Percentiles rank a stretch among this genome's conserved stretches.
These are phyloP conservation scores for Collybia mongolica DNA, from an alignment of 768 basidiomycete genomes.

Conservation along the genomic window DNA sequence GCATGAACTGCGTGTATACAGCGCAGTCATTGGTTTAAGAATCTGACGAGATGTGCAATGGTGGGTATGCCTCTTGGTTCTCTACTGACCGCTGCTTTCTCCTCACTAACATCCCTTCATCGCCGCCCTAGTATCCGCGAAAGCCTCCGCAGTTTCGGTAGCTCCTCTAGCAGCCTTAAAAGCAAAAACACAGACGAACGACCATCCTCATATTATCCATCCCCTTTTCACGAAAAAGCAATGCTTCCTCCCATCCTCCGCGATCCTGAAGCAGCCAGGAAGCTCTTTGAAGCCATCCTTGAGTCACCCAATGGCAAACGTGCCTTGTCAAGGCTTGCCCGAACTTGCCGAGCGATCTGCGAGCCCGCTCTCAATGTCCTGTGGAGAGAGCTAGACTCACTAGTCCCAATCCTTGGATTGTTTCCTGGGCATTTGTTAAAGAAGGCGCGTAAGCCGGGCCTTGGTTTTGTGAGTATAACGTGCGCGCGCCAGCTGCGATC, in stretches of 20 bases:
- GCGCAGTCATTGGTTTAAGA: constrained; percentile 38
- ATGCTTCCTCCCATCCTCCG: constrained; percentile 56
- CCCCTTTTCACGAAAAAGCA: constrained; percentile 46
- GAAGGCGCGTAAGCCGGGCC: constrained; percentile 68
- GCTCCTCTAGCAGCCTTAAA: constrained; percentile 19
- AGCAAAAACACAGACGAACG: constrained; percentile 17
- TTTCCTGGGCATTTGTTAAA: constrained; percentile 70
- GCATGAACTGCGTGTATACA: constrained; percentile 40
- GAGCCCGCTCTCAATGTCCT: constrained; percentile 71
- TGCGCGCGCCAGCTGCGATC: not conserved
- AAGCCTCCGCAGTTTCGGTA: constrained; percentile 28
- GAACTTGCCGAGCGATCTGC: constrained; percentile 72
- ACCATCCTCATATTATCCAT: constrained; percentile 35
- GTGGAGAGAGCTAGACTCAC: constrained; percentile 78
- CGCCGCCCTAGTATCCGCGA: constrained; percentile 31
- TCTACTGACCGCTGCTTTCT: constrained; percentile 34
- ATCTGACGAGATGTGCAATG: constrained; percentile 26
- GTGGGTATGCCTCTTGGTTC: constrained; percentile 34
- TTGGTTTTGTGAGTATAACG: constrained; percentile 63
- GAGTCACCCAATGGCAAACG: constrained; percentile 65
- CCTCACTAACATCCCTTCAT: constrained; percentile 25
- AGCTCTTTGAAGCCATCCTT: constrained; percentile 45
- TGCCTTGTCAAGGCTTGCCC: constrained; percentile 65
- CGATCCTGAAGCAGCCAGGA: constrained; percentile 57
- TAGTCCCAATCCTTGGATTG: constrained; percentile 67